Evolutionary conservation across 2,329 filamentous ascomycete genomes (phyloP), one percentile per base, ranked within the genome.

Genomic region (Fusarium torreyae): DNA sequence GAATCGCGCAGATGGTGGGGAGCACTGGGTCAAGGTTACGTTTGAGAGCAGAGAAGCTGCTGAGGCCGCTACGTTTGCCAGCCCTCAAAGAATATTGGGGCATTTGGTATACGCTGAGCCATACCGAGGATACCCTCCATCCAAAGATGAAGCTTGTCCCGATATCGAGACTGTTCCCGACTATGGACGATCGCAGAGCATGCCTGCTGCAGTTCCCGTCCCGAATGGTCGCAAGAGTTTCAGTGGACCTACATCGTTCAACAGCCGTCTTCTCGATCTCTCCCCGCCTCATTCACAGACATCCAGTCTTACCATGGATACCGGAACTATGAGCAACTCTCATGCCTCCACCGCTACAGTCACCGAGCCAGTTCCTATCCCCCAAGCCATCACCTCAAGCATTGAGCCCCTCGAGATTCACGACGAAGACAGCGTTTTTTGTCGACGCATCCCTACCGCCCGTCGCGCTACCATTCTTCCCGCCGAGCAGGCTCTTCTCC

Each of bases 21-120:
- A 92, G 72, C 93, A 97, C 83, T 98, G 95, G 95, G 94, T 98
- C 74, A 94, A 94, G 78, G 85, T 94, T 57, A 94, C 92, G 1
- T 94, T 94, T 74, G 92, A 94, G 79, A 92, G 89, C 42, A 85
- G 86, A 49, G 87, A 91, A 70, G 90, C 91, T 3, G 92, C 91
- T 20, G 90, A 92, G 62, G 84, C 88, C 13, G 92, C 92, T 22
- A 81, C 90, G 42, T 91, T 87, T 75, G 87, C 88, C 55, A 93
- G 91, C 52, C 92, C 92, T 0, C 90, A 94, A 79, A 86, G 86
- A 62, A 88, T 94, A 64, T 83, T 92, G 57, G 92, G 92, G 13
- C 85, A 92, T 75, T 78, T 91, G 14, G 89, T 94, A 26, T 89
- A 88, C 73, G 92, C 91, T 38, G 91, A 94, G 79, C 83, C 85